Base-by-base conservation (phyloP, 108 stramenopile genomes). In the Hondaea fermentalgiana region DNA sequence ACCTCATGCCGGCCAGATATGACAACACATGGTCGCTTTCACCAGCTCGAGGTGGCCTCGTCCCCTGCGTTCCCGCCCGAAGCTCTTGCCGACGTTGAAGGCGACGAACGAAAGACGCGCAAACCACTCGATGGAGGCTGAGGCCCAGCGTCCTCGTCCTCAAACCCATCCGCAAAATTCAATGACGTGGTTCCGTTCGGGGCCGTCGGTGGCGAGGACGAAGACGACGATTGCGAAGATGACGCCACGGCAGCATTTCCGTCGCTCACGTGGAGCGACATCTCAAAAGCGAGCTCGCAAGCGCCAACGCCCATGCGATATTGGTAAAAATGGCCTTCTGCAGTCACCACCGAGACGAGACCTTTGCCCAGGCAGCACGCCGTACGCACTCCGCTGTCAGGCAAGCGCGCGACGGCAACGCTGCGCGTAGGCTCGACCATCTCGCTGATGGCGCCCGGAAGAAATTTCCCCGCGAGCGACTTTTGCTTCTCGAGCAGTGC, bases 301-400 rank as follows among this genome's bases (percentile, higher is more conserved):
- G 19, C 51, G n/a, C 76, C 76, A 43, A 6, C 25, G 19, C 76
- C 49, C 17, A 83, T 83, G 45, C 76, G 19, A 23, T 25, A 83
- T 35, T 83, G 76, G 76, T 83, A 83, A 83, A 83, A 83, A 53
- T 83, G 76, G 76, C 76, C 76, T 12, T 83, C 76, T 23, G 76
- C 45, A 12, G 76, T 83, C 0, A 83, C 76, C 45, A 83, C 76
- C 14, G 51, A 83, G n/a, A 83, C 45, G 14, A 83, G 51, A 28
- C 76, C 76, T 3, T 83, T 83, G 51, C 49, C 76, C 3, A 83
- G 45, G 51, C 49, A 47, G 51, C 76, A 83, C n/a, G 45, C 49
- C n/a, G 76, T 53, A 23, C 45, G 49, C 49, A 83, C 49, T 6
- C 51, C 51, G 51, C 76, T 2, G 76, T 83, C 76, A 0, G 49